Percentiles rank a stretch among this genome's conserved stretches.
Evolutionary conservation across 2,329 filamentous ascomycete species (phyloP).

Genomic region (Stenocarpella maydis): DNA sequence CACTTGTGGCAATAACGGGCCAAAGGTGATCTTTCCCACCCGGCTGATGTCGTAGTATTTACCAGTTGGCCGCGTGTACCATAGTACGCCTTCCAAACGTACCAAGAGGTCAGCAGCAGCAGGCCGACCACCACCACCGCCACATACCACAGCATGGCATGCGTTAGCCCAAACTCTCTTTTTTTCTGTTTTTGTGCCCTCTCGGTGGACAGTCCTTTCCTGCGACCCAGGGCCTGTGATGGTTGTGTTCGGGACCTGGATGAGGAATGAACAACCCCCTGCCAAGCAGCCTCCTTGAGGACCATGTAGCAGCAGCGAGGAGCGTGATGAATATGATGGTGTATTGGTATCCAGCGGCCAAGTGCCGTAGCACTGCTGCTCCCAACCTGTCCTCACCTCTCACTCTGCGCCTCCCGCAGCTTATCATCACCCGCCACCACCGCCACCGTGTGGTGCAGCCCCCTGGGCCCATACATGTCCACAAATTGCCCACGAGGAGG

Average conservation of each 20-base stretch:
- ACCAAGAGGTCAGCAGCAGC: neutral
- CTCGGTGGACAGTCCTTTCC: neutral
- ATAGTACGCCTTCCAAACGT: neutral
- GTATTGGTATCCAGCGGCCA: neutral
- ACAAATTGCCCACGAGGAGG: constrained; percentile 23
- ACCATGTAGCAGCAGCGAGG: neutral
- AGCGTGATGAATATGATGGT: neutral
- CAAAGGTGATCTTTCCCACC: constrained; percentile 5
- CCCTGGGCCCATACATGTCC: constrained; percentile 17
- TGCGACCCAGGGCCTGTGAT: constrained; percentile 8
- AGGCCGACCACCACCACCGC: neutral
- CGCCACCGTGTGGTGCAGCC: constrained; percentile 28
- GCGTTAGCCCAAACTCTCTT: constrained; percentile 9
- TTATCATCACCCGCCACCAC: constrained; percentile 23
- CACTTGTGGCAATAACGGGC: constrained; percentile 14
- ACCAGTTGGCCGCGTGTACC: neutral
- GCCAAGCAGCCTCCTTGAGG: constrained; percentile 9
- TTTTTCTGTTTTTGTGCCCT: constrained; percentile 2
- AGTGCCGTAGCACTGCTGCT: constrained; percentile 3
- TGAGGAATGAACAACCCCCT: neutral
- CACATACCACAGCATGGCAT: constrained; percentile 22
- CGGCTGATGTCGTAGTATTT: constrained; percentile 19
- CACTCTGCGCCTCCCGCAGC: neutral
- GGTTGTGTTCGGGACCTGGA: constrained; percentile 1
- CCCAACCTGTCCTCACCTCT: neutral